Evolutionary conservation across 2,329 filamentous ascomycete species (phyloP).

Genomic region (Neonectria ditissima): DNA sequence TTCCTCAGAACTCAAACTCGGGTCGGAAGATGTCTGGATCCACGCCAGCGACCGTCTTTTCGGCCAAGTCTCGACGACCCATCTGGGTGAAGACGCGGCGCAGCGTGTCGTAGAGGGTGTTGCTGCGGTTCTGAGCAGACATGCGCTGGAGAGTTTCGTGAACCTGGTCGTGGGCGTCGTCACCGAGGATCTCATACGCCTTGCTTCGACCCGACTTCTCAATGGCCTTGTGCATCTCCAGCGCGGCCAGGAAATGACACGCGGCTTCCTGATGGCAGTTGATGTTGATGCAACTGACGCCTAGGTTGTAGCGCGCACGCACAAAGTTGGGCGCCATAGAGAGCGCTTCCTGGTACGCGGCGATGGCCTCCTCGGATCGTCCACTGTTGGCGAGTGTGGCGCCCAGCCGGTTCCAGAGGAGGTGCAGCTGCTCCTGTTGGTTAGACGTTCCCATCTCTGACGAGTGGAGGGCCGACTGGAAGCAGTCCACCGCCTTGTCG

Average conservation of each 20-base stretch:
- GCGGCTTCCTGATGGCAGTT: conserved; percentile 94
- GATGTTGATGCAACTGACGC: conserved; percentile 97
- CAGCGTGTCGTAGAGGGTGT: conserved; percentile 95
- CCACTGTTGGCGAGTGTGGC: conserved; percentile 96
- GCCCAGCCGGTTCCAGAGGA: conserved; percentile 97
- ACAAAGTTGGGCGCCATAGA: conserved; percentile 96
- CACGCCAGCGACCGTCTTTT: conserved; percentile 89
- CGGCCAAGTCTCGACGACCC: conserved; percentile 87
- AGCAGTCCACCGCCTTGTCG: conserved; percentile 98
- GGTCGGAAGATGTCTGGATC: conserved; percentile 89
- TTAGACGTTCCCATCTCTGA: conserved; percentile 88
- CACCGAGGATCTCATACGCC: conserved; percentile 83
- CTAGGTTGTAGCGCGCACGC: conserved; percentile 94
- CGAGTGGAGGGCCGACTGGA: conserved; percentile 88
- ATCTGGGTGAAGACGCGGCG: conserved; percentile 96
- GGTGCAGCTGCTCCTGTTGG: conserved; percentile 85
- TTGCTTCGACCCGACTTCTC: conserved; percentile 86
- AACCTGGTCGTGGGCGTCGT: conserved; percentile 53
- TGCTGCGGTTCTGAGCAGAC: conserved; percentile 95
- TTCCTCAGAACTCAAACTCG: conserved; percentile 84
- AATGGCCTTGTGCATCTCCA: conserved; percentile 95
- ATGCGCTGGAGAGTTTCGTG: conserved; percentile 87
- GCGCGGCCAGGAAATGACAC: conserved; percentile 88
- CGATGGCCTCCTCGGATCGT: conserved; percentile 93
- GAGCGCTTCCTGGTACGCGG: conserved; percentile 93